A percentile compares a stretch with the other conserved stretches of the same genome.
Evolutionary conservation across 306 rosid genomes (phyloP).

Genomic region (Corylus avellana): DNA sequence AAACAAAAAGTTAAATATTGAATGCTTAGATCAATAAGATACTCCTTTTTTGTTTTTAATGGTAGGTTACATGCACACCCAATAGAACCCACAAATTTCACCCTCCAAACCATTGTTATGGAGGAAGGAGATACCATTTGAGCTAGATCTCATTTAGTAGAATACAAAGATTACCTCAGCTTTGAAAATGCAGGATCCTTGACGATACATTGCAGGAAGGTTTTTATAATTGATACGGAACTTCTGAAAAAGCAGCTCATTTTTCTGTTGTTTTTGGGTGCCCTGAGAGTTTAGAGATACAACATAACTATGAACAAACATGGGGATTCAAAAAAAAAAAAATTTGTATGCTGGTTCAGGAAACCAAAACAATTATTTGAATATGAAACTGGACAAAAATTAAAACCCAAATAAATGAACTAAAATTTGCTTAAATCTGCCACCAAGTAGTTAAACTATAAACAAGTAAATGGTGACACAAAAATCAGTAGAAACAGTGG

Average conservation of each 20-base stretch:
- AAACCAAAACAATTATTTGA: not conserved
- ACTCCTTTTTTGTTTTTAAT: not conserved
- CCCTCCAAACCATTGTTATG: not conserved
- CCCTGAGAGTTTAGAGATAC: conserved; percentile 35
- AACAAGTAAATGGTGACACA: not conserved
- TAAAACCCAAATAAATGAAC: not conserved
- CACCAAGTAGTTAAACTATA: not conserved
- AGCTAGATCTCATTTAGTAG: not conserved
- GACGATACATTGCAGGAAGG: conserved; percentile 55
- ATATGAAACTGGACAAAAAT: not conserved
- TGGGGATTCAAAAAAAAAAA: not conserved
- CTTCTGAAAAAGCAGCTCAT: conserved; percentile 62
- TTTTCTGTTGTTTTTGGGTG: conserved; percentile 53
- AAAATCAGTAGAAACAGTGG: not conserved
- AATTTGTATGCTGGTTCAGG: not conserved
- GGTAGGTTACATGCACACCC: not conserved
- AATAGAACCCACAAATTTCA: not conserved
- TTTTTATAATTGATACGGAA: conserved; percentile 65
- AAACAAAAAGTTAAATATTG: not conserved
- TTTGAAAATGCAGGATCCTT: conserved; percentile 74
- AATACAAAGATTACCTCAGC: conserved; percentile 32
- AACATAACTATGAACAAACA: conserved; percentile 4
- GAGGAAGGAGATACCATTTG: not conserved
- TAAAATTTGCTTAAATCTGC: not conserved
- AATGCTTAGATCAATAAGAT: not conserved